These are phyloP conservation scores for Phaeophleospora eucalypticola DNA, from an alignment of 2,329 filamentous ascomycete species.

Conservation along the genomic window DNA sequence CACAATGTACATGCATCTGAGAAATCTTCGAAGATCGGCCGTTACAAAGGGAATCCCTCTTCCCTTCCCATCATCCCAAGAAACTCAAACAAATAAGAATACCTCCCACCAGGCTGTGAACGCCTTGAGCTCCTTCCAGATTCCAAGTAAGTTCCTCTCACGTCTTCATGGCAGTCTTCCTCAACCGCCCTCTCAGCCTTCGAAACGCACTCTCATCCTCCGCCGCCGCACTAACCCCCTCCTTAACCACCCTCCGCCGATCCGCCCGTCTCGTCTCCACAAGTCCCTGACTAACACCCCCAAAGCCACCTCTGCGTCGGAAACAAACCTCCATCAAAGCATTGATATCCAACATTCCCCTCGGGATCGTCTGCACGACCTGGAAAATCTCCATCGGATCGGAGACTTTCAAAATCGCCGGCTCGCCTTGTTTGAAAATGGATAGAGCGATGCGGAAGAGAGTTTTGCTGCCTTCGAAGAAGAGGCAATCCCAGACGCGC, in stretches of 20 bases:
- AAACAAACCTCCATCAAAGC: constrained; percentile 78
- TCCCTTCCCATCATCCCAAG: too few species aligned
- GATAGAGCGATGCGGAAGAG: constrained; percentile 87
- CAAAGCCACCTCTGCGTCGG: constrained; percentile 63
- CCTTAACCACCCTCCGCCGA: constrained; percentile 39
- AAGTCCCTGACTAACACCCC: constrained; percentile 72
- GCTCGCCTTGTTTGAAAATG: constrained; percentile 84
- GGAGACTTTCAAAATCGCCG: constrained; percentile 69
- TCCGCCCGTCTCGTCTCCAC: constrained; percentile 74
- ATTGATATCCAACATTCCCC: constrained; percentile 77
- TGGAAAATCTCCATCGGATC: constrained; percentile 97
- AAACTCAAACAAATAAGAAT: too few species aligned
- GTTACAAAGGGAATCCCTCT: too few species aligned
- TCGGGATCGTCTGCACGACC: constrained; percentile 81
- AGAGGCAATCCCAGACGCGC: constrained; percentile 91
- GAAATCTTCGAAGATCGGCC: too few species aligned
- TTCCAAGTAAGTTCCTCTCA: background rate
- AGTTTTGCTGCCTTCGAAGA: constrained; percentile 91
- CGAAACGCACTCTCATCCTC: constrained; percentile 5
- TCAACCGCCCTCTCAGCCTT: constrained; percentile 8
- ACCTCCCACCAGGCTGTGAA: too few species aligned
- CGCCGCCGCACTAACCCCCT: constrained; percentile 15
- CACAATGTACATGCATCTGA: too few species aligned
- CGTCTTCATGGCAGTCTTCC: constrained; percentile 4
- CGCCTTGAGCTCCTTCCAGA: background rate